Conservation (phyloP, 1,139 yeast genomes). For the Geotrichum reessii region DNA sequence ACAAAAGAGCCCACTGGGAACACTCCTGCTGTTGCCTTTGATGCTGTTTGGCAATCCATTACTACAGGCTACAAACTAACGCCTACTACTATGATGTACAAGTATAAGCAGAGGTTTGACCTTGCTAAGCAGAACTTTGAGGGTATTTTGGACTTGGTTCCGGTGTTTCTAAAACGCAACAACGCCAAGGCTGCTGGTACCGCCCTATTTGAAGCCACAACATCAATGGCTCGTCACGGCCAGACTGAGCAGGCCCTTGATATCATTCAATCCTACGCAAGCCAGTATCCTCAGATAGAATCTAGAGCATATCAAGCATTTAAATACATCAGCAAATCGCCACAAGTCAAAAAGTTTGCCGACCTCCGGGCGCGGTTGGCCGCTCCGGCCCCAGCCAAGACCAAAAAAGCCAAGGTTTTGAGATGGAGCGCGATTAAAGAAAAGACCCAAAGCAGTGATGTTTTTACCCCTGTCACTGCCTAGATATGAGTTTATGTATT, state of each 20-base stretch:
- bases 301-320: constrained; percentile 18
- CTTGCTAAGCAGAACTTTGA: constrained; percentile 7
- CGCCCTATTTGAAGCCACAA: constrained; percentile 17
- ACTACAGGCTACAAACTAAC: constrained; percentile 15
- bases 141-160: constrained; percentile 9
- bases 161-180: constrained; percentile 2
- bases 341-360: constrained; percentile 13
- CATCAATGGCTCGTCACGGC: constrained; percentile 20
- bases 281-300: constrained; percentile 19
- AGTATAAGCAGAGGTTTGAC: constrained; percentile 11
- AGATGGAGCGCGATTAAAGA: neutral
- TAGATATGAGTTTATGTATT: neutral
- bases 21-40: constrained; percentile 25
- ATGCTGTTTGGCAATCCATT: constrained; percentile 27
- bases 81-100: constrained; percentile 25
- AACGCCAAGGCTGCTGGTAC: constrained; percentile 11
- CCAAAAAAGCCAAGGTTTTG: neutral
- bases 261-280: constrained; percentile 16
- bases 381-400: neutral
- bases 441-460: neutral
- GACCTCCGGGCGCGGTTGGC: neutral
- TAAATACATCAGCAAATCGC: constrained; percentile 18
- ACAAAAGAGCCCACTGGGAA: constrained; percentile 28
- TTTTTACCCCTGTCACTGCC: neutral
- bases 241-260: constrained; percentile 24